These are phyloP conservation scores for Geranium brycei DNA, from an alignment of 345 rosid species.

Conservation along the genomic window DNA sequence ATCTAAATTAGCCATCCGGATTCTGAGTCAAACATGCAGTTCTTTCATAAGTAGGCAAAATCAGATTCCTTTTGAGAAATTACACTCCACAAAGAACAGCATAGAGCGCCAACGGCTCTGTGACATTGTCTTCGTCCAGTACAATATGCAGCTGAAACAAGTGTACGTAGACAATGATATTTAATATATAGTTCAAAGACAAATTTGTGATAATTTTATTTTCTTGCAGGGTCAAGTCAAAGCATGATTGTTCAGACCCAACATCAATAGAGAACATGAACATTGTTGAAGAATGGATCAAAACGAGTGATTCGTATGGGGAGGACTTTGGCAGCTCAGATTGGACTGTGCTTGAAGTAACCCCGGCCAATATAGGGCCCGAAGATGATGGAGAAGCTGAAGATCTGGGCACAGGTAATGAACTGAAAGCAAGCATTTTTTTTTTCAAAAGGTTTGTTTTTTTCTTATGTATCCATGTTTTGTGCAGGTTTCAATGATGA, in stretches of 20 bases:
- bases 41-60: conserved; percentile 24
- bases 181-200: not conserved
- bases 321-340: conserved; percentile 42
- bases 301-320: conserved; percentile 28
- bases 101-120: conserved; percentile 46
- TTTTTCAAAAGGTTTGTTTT: not conserved
- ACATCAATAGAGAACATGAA: conserved; percentile 28
- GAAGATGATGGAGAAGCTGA: not conserved
- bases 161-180: conserved; percentile 27
- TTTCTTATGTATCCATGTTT: not conserved
- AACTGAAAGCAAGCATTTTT: too few relatives aligned
- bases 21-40: conserved; percentile 68
- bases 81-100: conserved; percentile 42
- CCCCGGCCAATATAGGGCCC: not conserved
- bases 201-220: conserved; percentile 1
- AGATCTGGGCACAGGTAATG: not conserved
- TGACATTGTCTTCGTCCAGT: conserved; percentile 58
- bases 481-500: not conserved
- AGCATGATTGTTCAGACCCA: conserved; percentile 26
- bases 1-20: conserved; percentile 52
- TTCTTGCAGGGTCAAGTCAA: conserved; percentile 21
- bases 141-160: conserved; percentile 51
- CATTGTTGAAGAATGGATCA: conserved; percentile 54
- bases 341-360: conserved; percentile 49
- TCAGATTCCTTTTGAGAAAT: conserved; percentile 23